phyloP scores from a whole-genome alignment of 192 early-diverging fungal genomes.

The Mortierella alpina region DNA sequence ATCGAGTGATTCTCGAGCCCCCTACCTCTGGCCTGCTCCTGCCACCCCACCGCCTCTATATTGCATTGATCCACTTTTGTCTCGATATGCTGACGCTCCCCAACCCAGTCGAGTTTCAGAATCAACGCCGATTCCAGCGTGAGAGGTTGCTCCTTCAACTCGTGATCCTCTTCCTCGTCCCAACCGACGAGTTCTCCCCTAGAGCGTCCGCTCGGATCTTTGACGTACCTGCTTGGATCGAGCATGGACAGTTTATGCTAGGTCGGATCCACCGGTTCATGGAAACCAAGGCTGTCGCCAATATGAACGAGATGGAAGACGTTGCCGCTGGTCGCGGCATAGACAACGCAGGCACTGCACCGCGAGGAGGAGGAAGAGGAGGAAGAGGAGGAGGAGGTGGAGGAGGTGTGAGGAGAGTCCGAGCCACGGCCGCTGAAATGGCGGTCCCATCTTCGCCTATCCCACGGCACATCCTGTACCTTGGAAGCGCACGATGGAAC shows the following conservation, averaged over 20 bases:
- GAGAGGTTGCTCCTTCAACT: constrained; percentile 31
- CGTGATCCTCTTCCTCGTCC: constrained; percentile 35
- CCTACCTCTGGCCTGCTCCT: constrained; percentile 37
- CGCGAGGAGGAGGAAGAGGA: background rate
- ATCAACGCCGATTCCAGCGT: constrained; percentile 6
- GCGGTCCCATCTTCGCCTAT: constrained; percentile 18
- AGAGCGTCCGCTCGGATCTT: constrained; percentile 13
- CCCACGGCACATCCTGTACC: constrained; percentile 17
- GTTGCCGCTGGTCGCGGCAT: background rate
- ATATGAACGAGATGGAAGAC: background rate
- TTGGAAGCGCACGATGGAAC: constrained; percentile 28
- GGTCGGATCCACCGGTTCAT: constrained; percentile 29
- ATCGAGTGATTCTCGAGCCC: constrained; percentile 15
- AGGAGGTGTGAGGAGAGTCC: background rate
- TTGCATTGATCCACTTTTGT: constrained; percentile 38
- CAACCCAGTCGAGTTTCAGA: constrained; percentile 23
- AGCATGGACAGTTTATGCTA: constrained; percentile 30
- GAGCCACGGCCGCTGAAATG: background rate
- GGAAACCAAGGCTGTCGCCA: constrained; percentile 7
- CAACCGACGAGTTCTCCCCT: constrained; percentile 44
- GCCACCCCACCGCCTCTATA: constrained; percentile 38
- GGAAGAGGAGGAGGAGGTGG: background rate
- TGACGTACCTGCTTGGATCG: constrained; percentile 17
- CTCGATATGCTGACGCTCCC: constrained; percentile 46
- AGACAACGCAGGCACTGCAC: background rate